Evolutionary conservation across 2,329 filamentous ascomycete genomes (phyloP).

Genomic region (Pezicula neosporulosa): DNA sequence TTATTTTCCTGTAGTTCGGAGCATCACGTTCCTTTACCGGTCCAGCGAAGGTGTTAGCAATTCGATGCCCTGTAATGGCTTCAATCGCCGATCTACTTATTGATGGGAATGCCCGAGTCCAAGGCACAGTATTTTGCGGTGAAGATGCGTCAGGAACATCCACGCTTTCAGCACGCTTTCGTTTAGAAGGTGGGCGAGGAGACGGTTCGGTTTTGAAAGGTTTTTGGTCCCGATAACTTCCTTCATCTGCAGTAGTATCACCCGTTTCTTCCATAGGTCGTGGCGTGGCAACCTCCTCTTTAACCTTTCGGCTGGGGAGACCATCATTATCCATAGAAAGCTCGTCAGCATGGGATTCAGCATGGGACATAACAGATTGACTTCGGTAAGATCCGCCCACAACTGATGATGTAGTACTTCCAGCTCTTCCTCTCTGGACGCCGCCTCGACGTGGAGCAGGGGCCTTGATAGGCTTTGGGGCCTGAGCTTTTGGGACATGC

Average conservation of each 20-base stretch:
- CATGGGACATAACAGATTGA: constrained; percentile 42
- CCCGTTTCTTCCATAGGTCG: constrained; percentile 49
- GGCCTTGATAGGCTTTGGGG: constrained; percentile 7
- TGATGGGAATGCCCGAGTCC: constrained; percentile 72
- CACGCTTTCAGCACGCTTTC: constrained; percentile 54
- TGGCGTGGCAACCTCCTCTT: constrained; percentile 57
- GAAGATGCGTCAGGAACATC: constrained; percentile 41
- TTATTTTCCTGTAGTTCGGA: constrained; percentile 70
- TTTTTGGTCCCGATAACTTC: constrained; percentile 22
- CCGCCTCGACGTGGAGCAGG: constrained; percentile 8
- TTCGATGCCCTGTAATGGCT: constrained; percentile 72
- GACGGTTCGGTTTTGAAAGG: constrained; percentile 17
- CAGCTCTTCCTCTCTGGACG: constrained; percentile 16
- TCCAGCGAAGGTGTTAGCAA: constrained; percentile 76
- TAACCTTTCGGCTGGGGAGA: constrained; percentile 40
- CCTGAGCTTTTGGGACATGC: constrained; percentile 6
- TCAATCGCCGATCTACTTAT: constrained; percentile 72
- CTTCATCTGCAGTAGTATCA: constrained; percentile 54
- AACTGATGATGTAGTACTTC: constrained; percentile 24
- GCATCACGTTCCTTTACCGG: constrained; percentile 72
- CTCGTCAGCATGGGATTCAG: constrained; percentile 48
- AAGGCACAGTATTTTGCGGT: constrained; percentile 66
- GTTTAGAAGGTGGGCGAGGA: constrained; percentile 43
- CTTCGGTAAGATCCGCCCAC: constrained; percentile 35
- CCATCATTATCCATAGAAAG: constrained; percentile 39